A percentile compares a stretch with the other conserved stretches of the same genome.
Evolutionary conservation across 2,329 filamentous ascomycete genomes (phyloP).

Genomic region (Aureobasidium lini): DNA sequence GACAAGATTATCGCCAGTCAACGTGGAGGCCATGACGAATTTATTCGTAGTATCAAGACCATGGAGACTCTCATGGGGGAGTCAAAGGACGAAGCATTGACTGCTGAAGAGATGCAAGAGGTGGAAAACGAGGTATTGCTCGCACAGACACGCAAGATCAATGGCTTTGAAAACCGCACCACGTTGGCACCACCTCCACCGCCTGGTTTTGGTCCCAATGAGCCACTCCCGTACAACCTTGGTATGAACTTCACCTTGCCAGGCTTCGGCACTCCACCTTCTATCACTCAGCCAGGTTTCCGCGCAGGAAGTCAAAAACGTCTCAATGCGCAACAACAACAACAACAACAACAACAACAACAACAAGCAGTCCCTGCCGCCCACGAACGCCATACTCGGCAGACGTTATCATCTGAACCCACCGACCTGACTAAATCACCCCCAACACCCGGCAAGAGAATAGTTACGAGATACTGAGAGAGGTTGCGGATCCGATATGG

Average conservation of each 20-base stretch:
- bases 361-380: neutral
- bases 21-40: constrained; percentile 39
- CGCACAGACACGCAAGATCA: neutral
- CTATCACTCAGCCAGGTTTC: too few species aligned
- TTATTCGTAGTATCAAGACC: constrained; percentile 34
- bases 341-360: neutral
- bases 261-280: too few species aligned
- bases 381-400: neutral
- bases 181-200: neutral
- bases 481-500: neutral
- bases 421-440: neutral
- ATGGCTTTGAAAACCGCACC: neutral
- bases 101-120: constrained; percentile 24
- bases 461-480: neutral
- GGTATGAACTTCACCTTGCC: neutral
- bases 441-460: neutral
- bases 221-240: neutral
- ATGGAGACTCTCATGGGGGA: constrained; percentile 30
- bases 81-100: constrained; percentile 25
- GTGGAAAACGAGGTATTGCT: constrained; percentile 22
- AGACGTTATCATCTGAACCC: neutral
- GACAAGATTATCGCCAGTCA: constrained; percentile 54
- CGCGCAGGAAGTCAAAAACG: too few species aligned
- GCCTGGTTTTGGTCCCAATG: neutral
- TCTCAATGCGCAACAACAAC: too few species aligned